Evolutionary conservation across 176 grass and related monocot species (phyloP), one percentile per base, ranked within the genome.

Genomic region (Zoysia japonica): DNA sequence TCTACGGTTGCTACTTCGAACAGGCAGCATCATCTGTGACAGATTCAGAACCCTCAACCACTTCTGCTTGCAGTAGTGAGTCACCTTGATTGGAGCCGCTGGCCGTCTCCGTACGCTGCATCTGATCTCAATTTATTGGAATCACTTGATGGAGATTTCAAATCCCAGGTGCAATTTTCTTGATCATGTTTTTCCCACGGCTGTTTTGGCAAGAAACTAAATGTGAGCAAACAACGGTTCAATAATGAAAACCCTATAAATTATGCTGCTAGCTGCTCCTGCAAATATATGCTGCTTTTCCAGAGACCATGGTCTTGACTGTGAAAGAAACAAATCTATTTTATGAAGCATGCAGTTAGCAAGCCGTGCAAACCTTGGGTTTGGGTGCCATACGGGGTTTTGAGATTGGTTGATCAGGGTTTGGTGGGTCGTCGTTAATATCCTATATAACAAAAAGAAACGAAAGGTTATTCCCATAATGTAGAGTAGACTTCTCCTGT

Each of bases 331-430:
- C 28, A 28, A 28, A 28, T 28, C 28, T 28, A 28, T 28, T 28
- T 28, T 28, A 28, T 28, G 10, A 4, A 77, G 4, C 37, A 7
- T 60, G 44, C 36, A 54, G 28, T 47, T 79, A 85, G 74, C 15
- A 4, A 52, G 45, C 8, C 39, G 35, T 76, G 37, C 71, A 74
- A 82, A 90, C 88, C 88, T 93, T 93, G 71, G 75, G 88, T 42
- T 84, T 85, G 5, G 88, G 91, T 80, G 85, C 82, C 61, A 93
- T 74, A 70, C 80, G 65, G 69, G 91, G 55, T 74, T 80, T 61
- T 7, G 79, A 71, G 78, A 93, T 87, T 74, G 88, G 91, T 54
- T 88, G 85, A 68, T 88, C 14, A 80, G 91, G 85, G 59, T 90
- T 80, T 28, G 88, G 88, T 70, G 91, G 88, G 17, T 68, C 78